phyloP scores from a whole-genome alignment of 371 early-diverging fungal species.

The Ordospora pajunii region DNA sequence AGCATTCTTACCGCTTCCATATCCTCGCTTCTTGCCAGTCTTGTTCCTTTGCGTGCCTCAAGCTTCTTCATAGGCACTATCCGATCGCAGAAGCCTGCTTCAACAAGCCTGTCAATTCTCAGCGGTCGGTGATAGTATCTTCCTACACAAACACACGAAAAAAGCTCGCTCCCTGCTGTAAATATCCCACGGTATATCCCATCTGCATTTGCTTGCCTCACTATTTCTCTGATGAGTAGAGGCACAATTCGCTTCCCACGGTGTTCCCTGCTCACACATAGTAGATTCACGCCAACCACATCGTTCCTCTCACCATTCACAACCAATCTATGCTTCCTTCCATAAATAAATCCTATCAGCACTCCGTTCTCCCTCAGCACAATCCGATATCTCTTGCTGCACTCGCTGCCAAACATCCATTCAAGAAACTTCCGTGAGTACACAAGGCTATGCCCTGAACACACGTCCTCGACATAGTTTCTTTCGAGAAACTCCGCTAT shows the following conservation, averaged over 20 bases:
- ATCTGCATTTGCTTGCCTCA: conserved; percentile 75
- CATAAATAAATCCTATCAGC: conserved; percentile 59
- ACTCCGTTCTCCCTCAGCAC: conserved; percentile 28
- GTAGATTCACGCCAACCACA: conserved; percentile 75
- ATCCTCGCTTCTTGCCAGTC: conserved; percentile 33
- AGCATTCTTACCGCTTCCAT: conserved; percentile 25
- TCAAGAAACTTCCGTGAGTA: conserved; percentile 50
- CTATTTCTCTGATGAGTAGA: conserved; percentile 92
- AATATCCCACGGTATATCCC: conserved; percentile 93
- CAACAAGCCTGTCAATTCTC: neutral
- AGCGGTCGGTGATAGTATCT: conserved; percentile 63
- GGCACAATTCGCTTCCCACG: conserved; percentile 87
- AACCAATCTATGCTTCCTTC: conserved; percentile 31
- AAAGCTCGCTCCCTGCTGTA: conserved; percentile 80
- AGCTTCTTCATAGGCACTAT: neutral
- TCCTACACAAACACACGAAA: conserved; percentile 73
- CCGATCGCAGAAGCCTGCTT: neutral
- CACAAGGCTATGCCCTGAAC: conserved; percentile 28
- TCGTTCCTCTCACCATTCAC: conserved; percentile 8
- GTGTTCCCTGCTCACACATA: conserved; percentile 86
- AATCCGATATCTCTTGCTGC: conserved; percentile 45
- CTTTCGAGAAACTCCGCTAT: conserved; percentile 42
- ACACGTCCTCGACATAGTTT: conserved; percentile 55
- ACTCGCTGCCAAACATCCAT: conserved; percentile 43
- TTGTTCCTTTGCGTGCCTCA: conserved; percentile 1